phyloP scores from a whole-genome alignment of 2,329 filamentous ascomycete genomes.

The Neopestalotiopsis rosae region DNA sequence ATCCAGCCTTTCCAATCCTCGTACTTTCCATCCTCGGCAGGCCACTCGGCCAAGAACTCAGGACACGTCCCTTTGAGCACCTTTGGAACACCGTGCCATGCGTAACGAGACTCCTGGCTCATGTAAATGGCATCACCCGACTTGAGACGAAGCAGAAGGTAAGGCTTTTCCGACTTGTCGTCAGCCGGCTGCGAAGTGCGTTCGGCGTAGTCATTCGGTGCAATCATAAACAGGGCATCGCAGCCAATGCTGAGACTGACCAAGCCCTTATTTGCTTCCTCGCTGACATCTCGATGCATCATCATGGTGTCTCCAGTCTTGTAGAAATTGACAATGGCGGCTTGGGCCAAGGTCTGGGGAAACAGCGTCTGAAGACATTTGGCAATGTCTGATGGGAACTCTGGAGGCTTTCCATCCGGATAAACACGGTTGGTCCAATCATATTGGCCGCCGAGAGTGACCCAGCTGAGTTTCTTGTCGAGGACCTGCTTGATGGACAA shows the following conservation, averaged over 20 bases:
- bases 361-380: constrained; percentile 73
- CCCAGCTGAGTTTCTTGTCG: constrained; percentile 85
- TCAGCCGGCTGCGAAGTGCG: constrained; percentile 30
- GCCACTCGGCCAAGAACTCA: constrained; percentile 75
- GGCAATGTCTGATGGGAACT: constrained; percentile 77
- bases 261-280: constrained; percentile 77
- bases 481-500: constrained; percentile 74
- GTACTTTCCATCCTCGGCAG: constrained; percentile 60
- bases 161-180: constrained; percentile 46
- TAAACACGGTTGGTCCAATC: constrained; percentile 92
- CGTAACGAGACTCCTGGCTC: constrained; percentile 79
- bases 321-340: constrained; percentile 94
- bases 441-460: constrained; percentile 93
- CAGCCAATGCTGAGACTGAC: constrained; percentile 90
- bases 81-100: constrained; percentile 95
- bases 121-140: constrained; percentile 94
- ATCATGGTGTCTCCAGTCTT: constrained; percentile 89
- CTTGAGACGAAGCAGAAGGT: constrained; percentile 69
- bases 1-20: constrained; percentile 86
- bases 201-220: constrained; percentile 56
- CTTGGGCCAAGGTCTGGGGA: constrained; percentile 78
- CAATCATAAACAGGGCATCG: constrained; percentile 86
- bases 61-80: constrained; percentile 83
- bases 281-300: constrained; percentile 92
- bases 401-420: constrained; percentile 68